A percentile compares a stretch with the other conserved stretches of the same genome.
phyloP scores from a whole-genome alignment of 345 rosid genomes.

The Sisymbrium altissimum region DNA sequence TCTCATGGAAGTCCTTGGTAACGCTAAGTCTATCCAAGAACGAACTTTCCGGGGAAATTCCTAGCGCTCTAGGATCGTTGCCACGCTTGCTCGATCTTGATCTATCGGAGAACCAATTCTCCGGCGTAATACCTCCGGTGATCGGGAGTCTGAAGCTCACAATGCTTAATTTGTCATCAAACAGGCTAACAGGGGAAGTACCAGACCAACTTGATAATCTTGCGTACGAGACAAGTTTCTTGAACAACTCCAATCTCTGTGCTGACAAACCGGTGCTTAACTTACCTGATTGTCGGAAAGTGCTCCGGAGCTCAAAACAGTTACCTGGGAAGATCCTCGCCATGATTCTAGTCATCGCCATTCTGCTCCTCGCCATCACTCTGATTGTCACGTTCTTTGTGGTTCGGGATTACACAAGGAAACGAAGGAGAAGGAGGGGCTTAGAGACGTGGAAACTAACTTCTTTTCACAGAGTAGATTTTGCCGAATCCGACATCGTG shows the following conservation, averaged over 20 bases:
- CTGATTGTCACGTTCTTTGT: slow-evolving; percentile 36
- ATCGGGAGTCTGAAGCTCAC: slow-evolving; percentile 46
- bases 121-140: slow-evolving; percentile 64
- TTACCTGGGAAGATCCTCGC: slow-evolving; percentile 46
- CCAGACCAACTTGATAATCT: slow-evolving; percentile 55
- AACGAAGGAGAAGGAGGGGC: slow-evolving; percentile 28
- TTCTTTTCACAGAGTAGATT: slow-evolving; percentile 68
- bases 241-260: slow-evolving; percentile 69
- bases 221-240: slow-evolving; percentile 68
- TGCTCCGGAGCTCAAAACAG: slow-evolving; percentile 21
- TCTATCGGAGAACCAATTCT: slow-evolving; percentile 62
- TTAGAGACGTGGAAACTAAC: slow-evolving; percentile 75
- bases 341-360: slow-evolving; percentile 42
- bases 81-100: slow-evolving; percentile 53
- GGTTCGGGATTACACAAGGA: slow-evolving; percentile 46
- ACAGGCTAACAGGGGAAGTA: slow-evolving; percentile 61
- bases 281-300: slow-evolving; percentile 51
- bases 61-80: slow-evolving; percentile 54
- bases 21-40: slow-evolving; percentile 58
- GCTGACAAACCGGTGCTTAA: slow-evolving; percentile 42
- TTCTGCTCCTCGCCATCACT: slow-evolving; percentile 33
- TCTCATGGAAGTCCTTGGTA: slow-evolving; percentile 60
- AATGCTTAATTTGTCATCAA: slow-evolving; percentile 64
- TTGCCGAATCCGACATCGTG: slow-evolving; percentile 56
- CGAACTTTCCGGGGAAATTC: slow-evolving; percentile 66